Evolutionary conservation across 1,139 yeast genomes (phyloP).

Genomic region (Arxiozyma telluris): DNA sequence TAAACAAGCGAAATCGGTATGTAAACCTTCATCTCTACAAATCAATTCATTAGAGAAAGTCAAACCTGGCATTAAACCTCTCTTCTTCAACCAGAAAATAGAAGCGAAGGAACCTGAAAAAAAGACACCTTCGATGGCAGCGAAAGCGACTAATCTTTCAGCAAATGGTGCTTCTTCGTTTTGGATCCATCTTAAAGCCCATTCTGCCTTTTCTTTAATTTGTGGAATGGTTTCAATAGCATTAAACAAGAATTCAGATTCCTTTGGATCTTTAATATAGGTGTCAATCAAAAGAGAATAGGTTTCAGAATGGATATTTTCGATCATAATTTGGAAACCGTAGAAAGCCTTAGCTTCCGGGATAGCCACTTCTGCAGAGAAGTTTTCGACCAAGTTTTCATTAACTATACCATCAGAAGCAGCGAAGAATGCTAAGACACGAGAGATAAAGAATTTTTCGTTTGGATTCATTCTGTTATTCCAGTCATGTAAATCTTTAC

Average conservation of each 20-base stretch:
- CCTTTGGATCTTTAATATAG: conserved; percentile 91
- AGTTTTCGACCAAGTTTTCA: conserved; percentile 94
- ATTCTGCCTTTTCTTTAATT: conserved; percentile 92
- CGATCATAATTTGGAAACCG: conserved; percentile 99
- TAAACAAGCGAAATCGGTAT: conserved; percentile 95
- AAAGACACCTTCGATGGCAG: conserved; percentile 98
- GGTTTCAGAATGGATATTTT: conserved; percentile 96
- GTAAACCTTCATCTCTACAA: conserved; percentile 97
- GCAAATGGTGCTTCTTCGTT: conserved; percentile 83
- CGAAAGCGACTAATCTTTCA: conserved; percentile 95
- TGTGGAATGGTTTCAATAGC: conserved; percentile 96
- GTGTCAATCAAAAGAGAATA: conserved; percentile 94
- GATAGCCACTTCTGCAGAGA: conserved; percentile 90
- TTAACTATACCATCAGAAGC: conserved; percentile 98
- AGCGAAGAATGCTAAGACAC: conserved; percentile 94
- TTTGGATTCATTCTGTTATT: conserved; percentile 76
- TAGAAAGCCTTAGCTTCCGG: conserved; percentile 98
- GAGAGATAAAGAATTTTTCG: conserved; percentile 83
- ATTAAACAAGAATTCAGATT: conserved; percentile 66
- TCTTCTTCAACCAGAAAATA: conserved; percentile 94
- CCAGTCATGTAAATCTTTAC: conserved; percentile 92
- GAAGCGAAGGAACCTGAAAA: conserved; percentile 97
- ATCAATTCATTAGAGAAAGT: conserved; percentile 94
- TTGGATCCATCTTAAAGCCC: conserved; percentile 96
- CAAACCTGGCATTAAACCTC: conserved; percentile 97